These are phyloP conservation scores for Noccaea bulbosa DNA, from an alignment of 345 rosid genomes.

Conservation along the genomic window DNA sequence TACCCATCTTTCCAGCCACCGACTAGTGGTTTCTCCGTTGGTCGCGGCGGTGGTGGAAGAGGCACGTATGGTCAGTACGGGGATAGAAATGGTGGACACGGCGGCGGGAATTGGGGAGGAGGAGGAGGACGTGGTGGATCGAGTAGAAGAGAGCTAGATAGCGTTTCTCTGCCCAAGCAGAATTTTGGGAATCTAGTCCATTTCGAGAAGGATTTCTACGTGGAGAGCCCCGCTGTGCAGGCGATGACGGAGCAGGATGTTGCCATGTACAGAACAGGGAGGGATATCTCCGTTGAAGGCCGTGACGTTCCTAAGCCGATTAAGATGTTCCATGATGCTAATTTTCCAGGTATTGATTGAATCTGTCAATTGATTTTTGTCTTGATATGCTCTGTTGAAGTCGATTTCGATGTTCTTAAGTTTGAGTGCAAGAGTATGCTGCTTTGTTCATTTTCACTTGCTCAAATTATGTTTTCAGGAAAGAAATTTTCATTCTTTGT, in stretches of 20 bases:
- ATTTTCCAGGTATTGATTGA: slow-evolving; percentile 68
- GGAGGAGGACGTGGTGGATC: slow-evolving; percentile 59
- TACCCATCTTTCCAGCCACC: slow-evolving; percentile 69
- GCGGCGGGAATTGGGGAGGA: slow-evolving; percentile 51
- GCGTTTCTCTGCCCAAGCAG: slow-evolving; percentile 68
- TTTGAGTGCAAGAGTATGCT: slow-evolving; percentile 17
- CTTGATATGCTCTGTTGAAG: background rate
- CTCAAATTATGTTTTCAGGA: background rate
- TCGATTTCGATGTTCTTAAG: background rate
- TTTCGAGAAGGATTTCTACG: slow-evolving; percentile 85
- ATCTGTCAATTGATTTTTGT: background rate
- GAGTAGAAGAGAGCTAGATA: slow-evolving; percentile 62
- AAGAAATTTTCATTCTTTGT: background rate
- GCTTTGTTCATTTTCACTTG: background rate
- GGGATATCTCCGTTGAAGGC: slow-evolving; percentile 83
- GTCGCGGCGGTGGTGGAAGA: slow-evolving; percentile 45
- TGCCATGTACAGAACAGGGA: slow-evolving; percentile 56
- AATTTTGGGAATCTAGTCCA: slow-evolving; percentile 78
- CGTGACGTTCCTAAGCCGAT: slow-evolving; percentile 83
- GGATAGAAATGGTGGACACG: slow-evolving; percentile 39
- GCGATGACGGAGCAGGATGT: slow-evolving; percentile 78
- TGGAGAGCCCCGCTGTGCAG: slow-evolving; percentile 64
- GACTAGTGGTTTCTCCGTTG: slow-evolving; percentile 48
- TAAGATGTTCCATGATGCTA: slow-evolving; percentile 76
- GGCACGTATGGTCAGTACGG: slow-evolving; percentile 41